Base-by-base conservation (phyloP, 768 basidiomycete genomes). In the Pleurotus tuber-regium region DNA sequence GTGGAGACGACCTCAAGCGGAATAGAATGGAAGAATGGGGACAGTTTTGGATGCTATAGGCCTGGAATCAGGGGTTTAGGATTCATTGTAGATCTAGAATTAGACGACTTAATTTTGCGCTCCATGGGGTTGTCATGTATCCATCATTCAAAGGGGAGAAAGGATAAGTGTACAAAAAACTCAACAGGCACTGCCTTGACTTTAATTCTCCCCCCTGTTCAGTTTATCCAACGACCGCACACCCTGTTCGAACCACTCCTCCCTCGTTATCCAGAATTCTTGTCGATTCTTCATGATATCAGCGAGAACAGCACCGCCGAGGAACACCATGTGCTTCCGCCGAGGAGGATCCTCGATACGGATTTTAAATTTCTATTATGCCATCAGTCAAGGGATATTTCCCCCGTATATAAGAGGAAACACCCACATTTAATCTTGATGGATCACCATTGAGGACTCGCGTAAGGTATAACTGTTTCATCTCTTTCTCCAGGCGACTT, bases 311-410 rank as follows among this genome's bases (percentile, higher is more conserved):
- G 93, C 96, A 41, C 97, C 97, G 21, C 97, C 97, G 6, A 98
- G 82, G 86, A 98, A 98, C 30, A 98, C 96, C 95, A 97, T 97
- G 70, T 98, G 96, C 70, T 98, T 98, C 64, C 97, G 83, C 63
- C 94, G 87, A 25, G 97, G 97, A 24, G 96, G 93, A 69, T 98
- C 97, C 69, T 99, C 96, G 61, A 98, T 98, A 40, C 87, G 84
- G 66, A 98, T 95, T 77, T 99, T 98, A 80, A 99, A 98, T 87
- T 98, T 96, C 96, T 99, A 64, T 18, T 24, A 9, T 18, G 16
- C n/a, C 46, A 36, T 41, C 24, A 51, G 41, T 23, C 25, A 42
- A 16, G 24, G 12, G 38, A 44, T 7, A 43, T 8, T 44, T 19
- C 23, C 3, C 14, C 26, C 16, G 55, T 39, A 31, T 19, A 1